phyloP scores from a whole-genome alignment of 139 green algal species.

The Tetradesmus obliquus region DNA sequence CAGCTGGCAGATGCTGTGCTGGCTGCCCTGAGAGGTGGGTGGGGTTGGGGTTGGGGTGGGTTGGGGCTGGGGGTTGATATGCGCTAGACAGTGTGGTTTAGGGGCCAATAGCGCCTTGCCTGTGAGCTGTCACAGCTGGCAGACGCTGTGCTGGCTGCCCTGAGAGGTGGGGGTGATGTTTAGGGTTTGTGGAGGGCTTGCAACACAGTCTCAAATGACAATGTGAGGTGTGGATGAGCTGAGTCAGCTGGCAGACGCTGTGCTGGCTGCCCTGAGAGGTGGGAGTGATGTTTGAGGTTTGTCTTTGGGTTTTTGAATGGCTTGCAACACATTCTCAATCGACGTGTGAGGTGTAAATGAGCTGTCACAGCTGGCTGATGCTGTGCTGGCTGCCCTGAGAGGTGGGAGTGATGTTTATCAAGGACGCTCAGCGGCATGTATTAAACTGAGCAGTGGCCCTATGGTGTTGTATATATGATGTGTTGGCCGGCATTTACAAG shows the following conservation, averaged over 20 bases:
- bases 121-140: background rate
- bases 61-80: background rate
- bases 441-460: no score
- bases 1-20: constrained; percentile 34
- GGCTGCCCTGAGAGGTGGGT: constrained; percentile 14
- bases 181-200: background rate
- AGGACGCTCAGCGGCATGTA: no score
- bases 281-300: no score
- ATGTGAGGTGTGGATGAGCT: background rate
- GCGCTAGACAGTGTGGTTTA: no score
- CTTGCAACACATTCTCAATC: no score
- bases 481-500: no score
- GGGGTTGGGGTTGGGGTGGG: background rate
- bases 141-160: constrained; percentile 30
- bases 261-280: constrained; percentile 13
- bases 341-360: no score
- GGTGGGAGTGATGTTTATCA: no score
- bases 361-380: background rate
- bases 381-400: background rate
- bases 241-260: constrained; percentile 18
- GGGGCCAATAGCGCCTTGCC: no score
- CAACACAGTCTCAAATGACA: no score
- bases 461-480: no score
- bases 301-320: no score
- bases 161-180: constrained; percentile 1